These are phyloP conservation scores for Aphanomyces cochlioides DNA, from an alignment of 352 stramenopile genomes.

Conservation along the genomic window DNA sequence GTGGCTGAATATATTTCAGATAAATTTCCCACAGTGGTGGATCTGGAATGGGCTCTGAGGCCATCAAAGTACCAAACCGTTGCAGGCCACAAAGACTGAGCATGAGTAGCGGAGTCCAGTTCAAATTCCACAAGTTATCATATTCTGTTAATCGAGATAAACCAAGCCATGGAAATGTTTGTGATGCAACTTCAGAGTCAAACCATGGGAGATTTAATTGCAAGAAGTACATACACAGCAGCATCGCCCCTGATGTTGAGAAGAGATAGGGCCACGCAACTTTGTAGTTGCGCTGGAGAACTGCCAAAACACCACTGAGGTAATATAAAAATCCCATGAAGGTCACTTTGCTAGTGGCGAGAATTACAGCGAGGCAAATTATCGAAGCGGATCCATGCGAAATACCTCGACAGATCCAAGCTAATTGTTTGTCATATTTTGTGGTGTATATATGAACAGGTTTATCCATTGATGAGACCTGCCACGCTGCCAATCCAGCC, in stretches of 20 bases:
- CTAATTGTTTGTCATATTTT: not conserved
- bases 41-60: not conserved
- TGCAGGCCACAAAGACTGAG: constrained; percentile 17
- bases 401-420: not conserved
- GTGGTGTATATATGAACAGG: constrained; percentile 59
- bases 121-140: constrained; percentile 3
- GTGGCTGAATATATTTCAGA: not conserved
- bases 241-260: not conserved
- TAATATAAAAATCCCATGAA: constrained; percentile 25
- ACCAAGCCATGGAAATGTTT: constrained; percentile 6
- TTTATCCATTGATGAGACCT: constrained; percentile 71
- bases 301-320: not conserved
- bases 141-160: not conserved
- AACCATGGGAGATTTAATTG: constrained; percentile 22
- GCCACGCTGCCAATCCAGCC: constrained; percentile 78
- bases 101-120: constrained; percentile 11
- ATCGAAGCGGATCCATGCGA: not conserved
- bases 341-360: constrained; percentile 10
- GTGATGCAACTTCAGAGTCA: not conserved
- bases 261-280: constrained; percentile 26
- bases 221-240: constrained; percentile 8
- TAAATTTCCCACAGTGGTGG: constrained; percentile 1
- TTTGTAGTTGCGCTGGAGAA: constrained; percentile 6
- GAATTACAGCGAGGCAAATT: not conserved
- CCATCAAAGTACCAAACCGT: not conserved